Evolutionary conservation across 2,329 filamentous ascomycete genomes (phyloP).

Genomic region (Knoxdaviesia capensis): DNA sequence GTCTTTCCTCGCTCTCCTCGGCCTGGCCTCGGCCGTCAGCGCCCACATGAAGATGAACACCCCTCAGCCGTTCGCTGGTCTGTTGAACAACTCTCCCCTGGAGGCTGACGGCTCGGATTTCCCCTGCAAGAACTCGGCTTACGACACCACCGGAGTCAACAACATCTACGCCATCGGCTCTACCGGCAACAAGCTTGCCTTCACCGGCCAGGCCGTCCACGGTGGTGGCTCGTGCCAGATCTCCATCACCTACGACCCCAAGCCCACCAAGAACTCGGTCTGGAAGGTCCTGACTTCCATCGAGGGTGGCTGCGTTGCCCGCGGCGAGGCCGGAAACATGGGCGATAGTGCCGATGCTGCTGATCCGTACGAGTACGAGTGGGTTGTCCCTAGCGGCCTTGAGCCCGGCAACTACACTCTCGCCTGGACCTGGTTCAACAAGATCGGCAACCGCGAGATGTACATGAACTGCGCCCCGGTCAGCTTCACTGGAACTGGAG

Average conservation of each 20-base stretch:
- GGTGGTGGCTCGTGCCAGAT: constrained; percentile 89
- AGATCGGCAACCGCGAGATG: constrained; percentile 80
- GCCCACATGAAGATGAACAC: constrained; percentile 60
- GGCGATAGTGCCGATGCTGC: constrained; percentile 20
- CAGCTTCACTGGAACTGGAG: constrained; percentile 34
- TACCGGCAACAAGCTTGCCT: constrained; percentile 32
- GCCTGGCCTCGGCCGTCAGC: constrained; percentile 36
- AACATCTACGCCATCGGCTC: constrained; percentile 48
- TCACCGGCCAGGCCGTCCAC: constrained; percentile 58
- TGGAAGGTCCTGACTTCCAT: constrained; percentile 88
- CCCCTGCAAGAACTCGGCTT: constrained; percentile 50
- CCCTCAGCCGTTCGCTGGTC: constrained; percentile 39
- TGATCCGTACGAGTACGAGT: constrained; percentile 41
- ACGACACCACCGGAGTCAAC: constrained; percentile 22
- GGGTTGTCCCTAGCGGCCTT: constrained; percentile 50
- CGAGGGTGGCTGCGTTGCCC: constrained; percentile 64
- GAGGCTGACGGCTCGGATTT: constrained; percentile 41
- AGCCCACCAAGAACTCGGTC: constrained; percentile 41
- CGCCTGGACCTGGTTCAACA: constrained; percentile 93
- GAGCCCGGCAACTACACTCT: constrained; percentile 59
- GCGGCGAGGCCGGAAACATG: constrained; percentile 35
- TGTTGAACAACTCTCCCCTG: constrained; percentile 43
- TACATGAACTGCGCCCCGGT: constrained; percentile 92
- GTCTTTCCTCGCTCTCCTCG: constrained; percentile 24
- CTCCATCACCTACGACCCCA: constrained; percentile 58